phyloP scores from a whole-genome alignment of 768 basidiomycete species.

The Mycena vitilis region DNA sequence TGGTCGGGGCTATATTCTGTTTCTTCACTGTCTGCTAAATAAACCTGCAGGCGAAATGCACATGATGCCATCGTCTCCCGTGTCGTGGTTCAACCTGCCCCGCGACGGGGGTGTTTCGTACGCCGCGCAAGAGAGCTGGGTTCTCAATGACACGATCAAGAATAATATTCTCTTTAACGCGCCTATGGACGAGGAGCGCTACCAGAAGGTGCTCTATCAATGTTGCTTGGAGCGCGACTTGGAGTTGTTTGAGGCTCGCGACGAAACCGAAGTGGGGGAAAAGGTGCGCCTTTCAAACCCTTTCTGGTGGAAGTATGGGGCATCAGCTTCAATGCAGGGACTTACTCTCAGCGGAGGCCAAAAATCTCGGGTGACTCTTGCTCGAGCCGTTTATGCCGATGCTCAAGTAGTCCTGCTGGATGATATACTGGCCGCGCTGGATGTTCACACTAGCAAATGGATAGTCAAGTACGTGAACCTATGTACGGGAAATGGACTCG shows the following conservation, averaged over 20 bases:
- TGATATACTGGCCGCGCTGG: slow-evolving; percentile 75
- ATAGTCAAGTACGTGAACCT: slow-evolving; percentile 61
- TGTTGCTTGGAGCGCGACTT: slow-evolving; percentile 81
- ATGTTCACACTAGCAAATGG: slow-evolving; percentile 85
- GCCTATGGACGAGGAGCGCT: slow-evolving; percentile 79
- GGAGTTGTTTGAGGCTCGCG: slow-evolving; percentile 74
- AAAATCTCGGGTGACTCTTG: slow-evolving; percentile 58
- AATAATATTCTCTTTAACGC: slow-evolving; percentile 89
- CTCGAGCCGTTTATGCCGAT: slow-evolving; percentile 58
- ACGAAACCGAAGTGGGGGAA: slow-evolving; percentile 78
- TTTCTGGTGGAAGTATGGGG: slow-evolving; percentile 18
- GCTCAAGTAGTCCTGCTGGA: slow-evolving; percentile 78
- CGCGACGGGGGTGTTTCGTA: slow-evolving; percentile 77
- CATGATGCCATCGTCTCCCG: slow-evolving; percentile 59
- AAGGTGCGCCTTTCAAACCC: slow-evolving; percentile 60
- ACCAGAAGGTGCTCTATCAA: slow-evolving; percentile 81
- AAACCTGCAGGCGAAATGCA: slow-evolving; percentile 68
- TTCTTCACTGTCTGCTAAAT: neutral
- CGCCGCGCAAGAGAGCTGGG: slow-evolving; percentile 88
- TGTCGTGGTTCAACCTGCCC: slow-evolving; percentile 78
- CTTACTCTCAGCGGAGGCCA: slow-evolving; percentile 54
- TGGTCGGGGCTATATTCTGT: neutral
- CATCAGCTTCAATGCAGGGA: neutral
- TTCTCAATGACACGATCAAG: slow-evolving; percentile 81
- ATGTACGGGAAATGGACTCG: neutral